Evolutionary conservation across 2,329 filamentous ascomycete genomes (phyloP).

Genomic region (Lasiodiplodia theobromae): DNA sequence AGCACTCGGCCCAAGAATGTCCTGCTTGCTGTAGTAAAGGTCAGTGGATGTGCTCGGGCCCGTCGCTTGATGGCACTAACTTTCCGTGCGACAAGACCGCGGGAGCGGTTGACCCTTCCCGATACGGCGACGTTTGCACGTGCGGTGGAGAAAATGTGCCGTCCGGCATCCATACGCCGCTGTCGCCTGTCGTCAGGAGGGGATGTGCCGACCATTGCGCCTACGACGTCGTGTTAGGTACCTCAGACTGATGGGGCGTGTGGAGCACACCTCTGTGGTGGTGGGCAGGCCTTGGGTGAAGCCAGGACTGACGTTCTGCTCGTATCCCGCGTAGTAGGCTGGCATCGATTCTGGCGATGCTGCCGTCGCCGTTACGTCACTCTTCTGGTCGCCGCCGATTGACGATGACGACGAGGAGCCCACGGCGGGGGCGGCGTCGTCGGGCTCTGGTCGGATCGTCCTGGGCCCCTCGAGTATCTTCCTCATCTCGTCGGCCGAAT

Average conservation of each 20-base stretch:
- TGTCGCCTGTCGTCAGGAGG: conserved; percentile 24
- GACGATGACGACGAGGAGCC: conserved; percentile 21
- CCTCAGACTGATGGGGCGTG: conserved; percentile 4
- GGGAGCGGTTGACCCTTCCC: conserved; percentile 25
- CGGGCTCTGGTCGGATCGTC: conserved; percentile 3
- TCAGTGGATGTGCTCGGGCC: background rate
- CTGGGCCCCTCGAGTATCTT: conserved; percentile 42
- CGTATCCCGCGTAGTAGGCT: conserved; percentile 23
- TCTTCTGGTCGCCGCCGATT: conserved; percentile 17
- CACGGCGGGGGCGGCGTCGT: conserved; percentile 5
- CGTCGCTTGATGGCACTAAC: conserved; percentile 4
- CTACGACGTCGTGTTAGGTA: conserved; percentile 19
- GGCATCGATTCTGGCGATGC: conserved; percentile 20
- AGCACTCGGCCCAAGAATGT: conserved; percentile 12
- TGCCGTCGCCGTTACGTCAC: conserved; percentile 16
- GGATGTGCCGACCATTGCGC: conserved; percentile 27
- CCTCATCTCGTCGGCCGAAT: conserved; percentile 46
- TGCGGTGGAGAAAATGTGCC: conserved; percentile 26
- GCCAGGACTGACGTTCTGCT: conserved; percentile 18
- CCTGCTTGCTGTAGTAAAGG: conserved; percentile 15
- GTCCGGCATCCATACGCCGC: conserved; percentile 28
- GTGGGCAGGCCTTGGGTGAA: conserved; percentile 22
- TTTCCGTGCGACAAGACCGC: conserved; percentile 24
- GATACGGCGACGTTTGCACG: conserved; percentile 15
- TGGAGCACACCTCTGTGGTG: conserved; percentile 23